Conservation (phyloP, 176 grass and related monocot genomes). For the Triticum turgidum region DNA sequence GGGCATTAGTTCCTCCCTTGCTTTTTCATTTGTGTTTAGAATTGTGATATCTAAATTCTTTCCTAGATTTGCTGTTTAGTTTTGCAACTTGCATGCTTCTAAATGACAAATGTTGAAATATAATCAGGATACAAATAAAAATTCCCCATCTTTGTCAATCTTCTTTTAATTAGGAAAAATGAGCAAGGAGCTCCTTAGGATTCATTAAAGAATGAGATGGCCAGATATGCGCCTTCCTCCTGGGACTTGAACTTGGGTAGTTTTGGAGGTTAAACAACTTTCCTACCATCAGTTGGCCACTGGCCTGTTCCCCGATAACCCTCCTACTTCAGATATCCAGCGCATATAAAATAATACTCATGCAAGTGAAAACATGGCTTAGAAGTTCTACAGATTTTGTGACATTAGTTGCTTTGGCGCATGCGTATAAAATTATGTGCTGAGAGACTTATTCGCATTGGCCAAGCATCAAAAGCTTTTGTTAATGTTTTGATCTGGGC, state of each 20-base stretch:
- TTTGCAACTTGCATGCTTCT: background rate
- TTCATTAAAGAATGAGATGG: background rate
- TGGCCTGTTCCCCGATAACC: background rate
- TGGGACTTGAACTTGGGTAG: background rate
- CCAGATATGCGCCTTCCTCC: background rate
- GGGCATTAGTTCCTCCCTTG: background rate
- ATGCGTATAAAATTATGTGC: slow-evolving; percentile 16
- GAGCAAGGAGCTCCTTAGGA: too few species aligned
- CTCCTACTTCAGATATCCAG: background rate
- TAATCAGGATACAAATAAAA: background rate
- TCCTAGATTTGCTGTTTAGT: background rate
- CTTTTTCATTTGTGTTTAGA: slow-evolving; percentile 12
- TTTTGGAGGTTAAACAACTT: background rate
- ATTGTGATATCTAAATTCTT: slow-evolving; percentile 17
- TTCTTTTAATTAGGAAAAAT: background rate
- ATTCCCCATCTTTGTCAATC: background rate
- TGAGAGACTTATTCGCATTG: slow-evolving; percentile 9
- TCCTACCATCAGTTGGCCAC: background rate
- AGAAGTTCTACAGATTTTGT: background rate
- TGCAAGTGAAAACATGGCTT: background rate
- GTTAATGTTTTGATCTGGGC: background rate
- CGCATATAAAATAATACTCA: background rate
- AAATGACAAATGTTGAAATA: background rate
- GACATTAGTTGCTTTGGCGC: background rate
- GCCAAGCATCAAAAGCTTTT: background rate